Base-by-base conservation (phyloP, 2,329 filamentous ascomycete genomes). In the Cucurbitaria berberidis region DNA sequence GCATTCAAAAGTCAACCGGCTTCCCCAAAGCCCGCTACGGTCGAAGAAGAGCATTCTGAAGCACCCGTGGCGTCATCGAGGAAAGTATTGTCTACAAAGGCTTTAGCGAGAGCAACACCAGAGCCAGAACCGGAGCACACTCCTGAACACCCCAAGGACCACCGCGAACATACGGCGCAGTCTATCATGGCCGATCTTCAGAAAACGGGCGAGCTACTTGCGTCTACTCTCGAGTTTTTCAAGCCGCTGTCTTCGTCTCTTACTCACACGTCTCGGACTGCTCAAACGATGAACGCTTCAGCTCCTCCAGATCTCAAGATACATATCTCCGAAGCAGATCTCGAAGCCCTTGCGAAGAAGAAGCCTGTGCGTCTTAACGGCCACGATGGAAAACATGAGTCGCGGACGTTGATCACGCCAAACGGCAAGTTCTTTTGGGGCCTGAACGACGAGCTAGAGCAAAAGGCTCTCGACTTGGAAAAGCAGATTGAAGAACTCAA, bases 371-470 rank as follows among this genome's bases (percentile, higher is more conserved):
- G 74, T 22, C 74, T 79, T 18, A 74, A 72, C 26, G 74, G 74
- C n/a, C 68, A 76, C n/a, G 74, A 78, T 21, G 74, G 71, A 27
- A 76, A 72, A n/a, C 61, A 74, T 24, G 79, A 78, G 53, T 76
- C 77, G 1, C 82, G 88, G 22, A 86, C 89, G 58, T 82, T 93
- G 61, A 84, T 93, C 46, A 92, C 89, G 0, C 88, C 89, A 0
- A 86, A 89, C 56, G 89, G 90, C 10, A 87, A 90, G 57, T 90
- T 89, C 68, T 80, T 93, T n/a, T 86, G 88, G 59, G 88, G 89
- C 52, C 76, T 95, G 48, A 86, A 82, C 1, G 76, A 82, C 3
- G 84, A 88, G 36, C 86, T 93, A 57, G 89, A 93, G 67, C 80
- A 87, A 29, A 82, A 83, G 4, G 93, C 89, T 60, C 77, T 93